phyloP scores from a whole-genome alignment of 192 early-diverging fungal species.

The Coemansia sp. region DNA sequence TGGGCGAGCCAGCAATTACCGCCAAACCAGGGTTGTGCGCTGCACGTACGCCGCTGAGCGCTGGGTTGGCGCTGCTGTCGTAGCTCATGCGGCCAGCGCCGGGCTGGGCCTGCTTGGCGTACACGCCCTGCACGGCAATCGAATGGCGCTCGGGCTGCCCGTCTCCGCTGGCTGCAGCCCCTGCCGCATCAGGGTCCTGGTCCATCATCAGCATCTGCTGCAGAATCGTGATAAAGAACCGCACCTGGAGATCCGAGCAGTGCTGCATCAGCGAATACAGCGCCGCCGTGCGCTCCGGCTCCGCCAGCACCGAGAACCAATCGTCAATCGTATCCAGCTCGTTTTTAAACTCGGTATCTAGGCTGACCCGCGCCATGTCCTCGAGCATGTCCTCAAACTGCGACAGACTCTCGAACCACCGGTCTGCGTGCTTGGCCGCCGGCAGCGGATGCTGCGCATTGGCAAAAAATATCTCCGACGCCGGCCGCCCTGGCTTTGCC shows the following conservation, averaged over 20 bases:
- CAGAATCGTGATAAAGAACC: slow-evolving; percentile 91
- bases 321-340: slow-evolving; percentile 91
- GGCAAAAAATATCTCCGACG: slow-evolving; percentile 50
- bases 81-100: slow-evolving; percentile 31
- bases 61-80: slow-evolving; percentile 16
- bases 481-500: slow-evolving; percentile 29
- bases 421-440: slow-evolving; percentile 61
- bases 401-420: slow-evolving; percentile 88
- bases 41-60: slow-evolving; percentile 6
- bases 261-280: slow-evolving; percentile 91
- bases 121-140: slow-evolving; percentile 35
- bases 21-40: background rate
- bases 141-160: slow-evolving; percentile 39
- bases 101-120: slow-evolving; percentile 22
- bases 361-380: slow-evolving; percentile 77
- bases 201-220: slow-evolving; percentile 92
- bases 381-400: slow-evolving; percentile 91
- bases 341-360: slow-evolving; percentile 84
- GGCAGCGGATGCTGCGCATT: slow-evolving; percentile 49
- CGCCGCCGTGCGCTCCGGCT: slow-evolving; percentile 89
- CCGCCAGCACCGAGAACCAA: slow-evolving; percentile 88
- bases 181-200: slow-evolving; percentile 58
- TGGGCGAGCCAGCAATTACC: slow-evolving; percentile 16
- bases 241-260: slow-evolving; percentile 86
- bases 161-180: slow-evolving; percentile 1